Evolutionary conservation across 2,329 filamentous ascomycete genomes (phyloP).

Genomic region (Berkeleyomyces basicola): DNA sequence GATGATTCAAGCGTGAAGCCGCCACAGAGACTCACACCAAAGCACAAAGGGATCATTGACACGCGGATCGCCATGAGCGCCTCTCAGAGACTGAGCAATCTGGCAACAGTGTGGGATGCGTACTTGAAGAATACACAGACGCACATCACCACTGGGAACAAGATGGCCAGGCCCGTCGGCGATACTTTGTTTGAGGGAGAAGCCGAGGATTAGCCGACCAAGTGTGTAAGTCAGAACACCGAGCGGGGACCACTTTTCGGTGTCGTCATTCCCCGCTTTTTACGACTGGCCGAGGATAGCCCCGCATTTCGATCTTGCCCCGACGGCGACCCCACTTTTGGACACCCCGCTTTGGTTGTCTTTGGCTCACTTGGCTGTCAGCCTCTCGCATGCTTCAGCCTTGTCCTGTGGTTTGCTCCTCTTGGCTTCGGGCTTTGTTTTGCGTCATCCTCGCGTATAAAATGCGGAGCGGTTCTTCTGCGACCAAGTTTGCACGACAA

Average conservation of each 20-base stretch:
- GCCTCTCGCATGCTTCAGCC: not conserved
- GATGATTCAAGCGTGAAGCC: not conserved
- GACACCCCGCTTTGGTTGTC: not conserved
- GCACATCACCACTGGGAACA: not conserved
- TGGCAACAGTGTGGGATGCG: not conserved
- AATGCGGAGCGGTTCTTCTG: not conserved
- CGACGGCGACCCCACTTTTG: not conserved
- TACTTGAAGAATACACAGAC: not conserved
- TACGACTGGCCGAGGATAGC: no score
- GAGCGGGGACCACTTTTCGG: no score
- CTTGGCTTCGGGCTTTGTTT: not conserved
- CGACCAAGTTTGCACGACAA: not conserved
- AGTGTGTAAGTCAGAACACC: no score
- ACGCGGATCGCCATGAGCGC: not conserved
- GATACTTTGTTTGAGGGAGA: not conserved
- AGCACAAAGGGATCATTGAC: not conserved
- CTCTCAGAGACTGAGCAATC: not conserved
- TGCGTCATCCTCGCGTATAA: not conserved
- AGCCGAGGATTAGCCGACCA: not conserved
- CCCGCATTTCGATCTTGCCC: no score
- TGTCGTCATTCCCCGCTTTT: no score
- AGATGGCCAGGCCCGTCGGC: not conserved
- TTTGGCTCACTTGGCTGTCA: not conserved
- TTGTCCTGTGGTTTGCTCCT: not conserved
- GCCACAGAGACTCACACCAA: not conserved